Percentiles rank a stretch among this genome's conserved stretches.
Evolutionary conservation across 176 grass and related monocot genomes (phyloP).

Genomic region (Oryza punctata): DNA sequence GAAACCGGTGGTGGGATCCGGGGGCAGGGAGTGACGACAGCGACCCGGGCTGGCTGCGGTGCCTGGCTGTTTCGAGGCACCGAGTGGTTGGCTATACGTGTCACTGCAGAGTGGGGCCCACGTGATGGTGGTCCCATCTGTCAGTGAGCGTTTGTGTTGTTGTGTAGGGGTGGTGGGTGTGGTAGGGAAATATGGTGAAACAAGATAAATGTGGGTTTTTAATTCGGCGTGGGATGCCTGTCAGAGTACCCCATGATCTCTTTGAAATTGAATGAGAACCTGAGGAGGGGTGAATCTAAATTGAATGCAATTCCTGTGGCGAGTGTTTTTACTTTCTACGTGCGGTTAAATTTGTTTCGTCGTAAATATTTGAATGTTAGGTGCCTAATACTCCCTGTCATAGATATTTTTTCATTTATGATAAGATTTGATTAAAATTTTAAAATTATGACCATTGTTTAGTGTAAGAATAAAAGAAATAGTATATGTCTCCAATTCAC

Average conservation of each 20-base stretch:
- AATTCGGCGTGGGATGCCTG: slow-evolving; percentile 49
- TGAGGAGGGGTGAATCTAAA: neutral
- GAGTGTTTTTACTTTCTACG: slow-evolving; percentile 14
- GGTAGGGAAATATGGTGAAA: neutral
- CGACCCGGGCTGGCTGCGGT: slow-evolving; percentile 36
- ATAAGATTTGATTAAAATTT: too few relatives aligned
- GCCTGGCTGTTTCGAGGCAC: neutral
- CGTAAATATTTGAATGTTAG: neutral
- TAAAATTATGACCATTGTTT: too few relatives aligned
- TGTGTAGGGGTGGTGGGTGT: neutral
- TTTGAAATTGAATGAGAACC: slow-evolving; percentile 34
- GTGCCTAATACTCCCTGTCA: too few relatives aligned
- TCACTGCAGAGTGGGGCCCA: neutral
- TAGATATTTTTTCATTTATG: too few relatives aligned
- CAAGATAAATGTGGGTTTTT: slow-evolving; percentile 42
- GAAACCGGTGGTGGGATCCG: slow-evolving; percentile 61
- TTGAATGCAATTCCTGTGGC: neutral
- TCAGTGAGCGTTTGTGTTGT: neutral
- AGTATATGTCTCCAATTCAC: too few relatives aligned
- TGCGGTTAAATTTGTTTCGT: neutral
- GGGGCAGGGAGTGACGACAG: slow-evolving; percentile 40
- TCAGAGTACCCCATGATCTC: slow-evolving; percentile 34
- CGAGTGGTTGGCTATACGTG: neutral
- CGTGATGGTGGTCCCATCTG: rapidly evolving
- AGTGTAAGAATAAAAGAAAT: too few relatives aligned